Conservation (phyloP, 306 rosid genomes). For the Dicorynia guianensis region DNA sequence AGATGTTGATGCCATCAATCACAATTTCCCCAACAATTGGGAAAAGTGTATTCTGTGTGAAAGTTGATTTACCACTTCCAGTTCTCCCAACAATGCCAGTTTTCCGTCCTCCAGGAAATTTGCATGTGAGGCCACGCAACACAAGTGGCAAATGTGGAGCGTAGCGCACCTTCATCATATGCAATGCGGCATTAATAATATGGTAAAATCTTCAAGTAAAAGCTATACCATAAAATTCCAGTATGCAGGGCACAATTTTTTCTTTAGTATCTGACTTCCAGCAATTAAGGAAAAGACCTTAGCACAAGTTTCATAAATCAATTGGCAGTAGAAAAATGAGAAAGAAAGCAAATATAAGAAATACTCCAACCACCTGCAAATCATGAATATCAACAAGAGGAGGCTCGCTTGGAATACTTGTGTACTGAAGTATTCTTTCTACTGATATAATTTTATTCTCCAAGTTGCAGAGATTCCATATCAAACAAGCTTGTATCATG, state of each 20-base stretch:
- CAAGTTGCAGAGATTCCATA: slow-evolving; percentile 74
- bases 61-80: slow-evolving; percentile 87
- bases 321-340: background rate
- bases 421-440: slow-evolving; percentile 82
- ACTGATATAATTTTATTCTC: slow-evolving; percentile 88
- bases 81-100: slow-evolving; percentile 94
- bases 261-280: slow-evolving; percentile 18
- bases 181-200: slow-evolving; percentile 11
- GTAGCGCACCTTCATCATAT: slow-evolving; percentile 72
- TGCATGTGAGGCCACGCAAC: slow-evolving; percentile 78
- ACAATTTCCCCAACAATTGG: slow-evolving; percentile 68
- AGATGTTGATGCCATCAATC: slow-evolving; percentile 70
- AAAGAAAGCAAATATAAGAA: slow-evolving; percentile 4
- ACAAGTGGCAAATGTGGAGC: slow-evolving; percentile 92
- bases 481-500: slow-evolving; percentile 65
- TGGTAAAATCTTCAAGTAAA: slow-evolving; percentile 1
- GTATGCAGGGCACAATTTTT: background rate
- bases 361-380: slow-evolving; percentile 63
- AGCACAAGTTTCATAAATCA: background rate
- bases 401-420: slow-evolving; percentile 71
- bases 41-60: slow-evolving; percentile 80
- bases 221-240: slow-evolving; percentile 7
- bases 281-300: slow-evolving; percentile 14
- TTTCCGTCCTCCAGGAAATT: slow-evolving; percentile 74
- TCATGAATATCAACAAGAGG: slow-evolving; percentile 67